Conservation (phyloP, 202 grass and related monocot genomes). For the Setaria italica region DNA sequence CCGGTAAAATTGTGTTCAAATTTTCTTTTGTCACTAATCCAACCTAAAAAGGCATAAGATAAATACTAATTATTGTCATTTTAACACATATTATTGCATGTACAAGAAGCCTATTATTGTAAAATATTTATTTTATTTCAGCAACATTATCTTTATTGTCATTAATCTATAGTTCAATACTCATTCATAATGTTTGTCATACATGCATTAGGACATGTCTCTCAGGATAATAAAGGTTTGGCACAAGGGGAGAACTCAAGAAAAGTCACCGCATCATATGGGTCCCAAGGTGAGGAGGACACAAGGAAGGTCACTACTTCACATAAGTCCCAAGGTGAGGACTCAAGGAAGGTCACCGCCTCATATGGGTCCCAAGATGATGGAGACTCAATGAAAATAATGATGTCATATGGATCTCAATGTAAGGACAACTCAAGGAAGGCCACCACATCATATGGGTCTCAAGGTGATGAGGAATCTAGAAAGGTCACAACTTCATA, state of each 20-base stretch:
- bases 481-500: neutral
- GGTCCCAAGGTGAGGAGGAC: fast-evolving
- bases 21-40: neutral
- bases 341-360: neutral
- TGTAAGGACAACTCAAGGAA: neutral
- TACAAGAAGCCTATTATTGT: neutral
- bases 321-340: neutral
- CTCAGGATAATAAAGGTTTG: neutral
- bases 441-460: neutral
- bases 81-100: neutral
- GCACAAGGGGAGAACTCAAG: neutral
- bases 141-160: neutral
- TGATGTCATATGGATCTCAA: neutral
- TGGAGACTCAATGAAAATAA: neutral
- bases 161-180: neutral
- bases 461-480: neutral
- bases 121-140: neutral
- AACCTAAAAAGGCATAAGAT: neutral
- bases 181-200: neutral
- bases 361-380: neutral
- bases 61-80: neutral
- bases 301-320: neutral
- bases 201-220: neutral
- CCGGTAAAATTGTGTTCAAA: neutral
- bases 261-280: neutral